phyloP scores from a whole-genome alignment of 2,329 filamentous ascomycete species.

The Dactylellina cionopaga region DNA sequence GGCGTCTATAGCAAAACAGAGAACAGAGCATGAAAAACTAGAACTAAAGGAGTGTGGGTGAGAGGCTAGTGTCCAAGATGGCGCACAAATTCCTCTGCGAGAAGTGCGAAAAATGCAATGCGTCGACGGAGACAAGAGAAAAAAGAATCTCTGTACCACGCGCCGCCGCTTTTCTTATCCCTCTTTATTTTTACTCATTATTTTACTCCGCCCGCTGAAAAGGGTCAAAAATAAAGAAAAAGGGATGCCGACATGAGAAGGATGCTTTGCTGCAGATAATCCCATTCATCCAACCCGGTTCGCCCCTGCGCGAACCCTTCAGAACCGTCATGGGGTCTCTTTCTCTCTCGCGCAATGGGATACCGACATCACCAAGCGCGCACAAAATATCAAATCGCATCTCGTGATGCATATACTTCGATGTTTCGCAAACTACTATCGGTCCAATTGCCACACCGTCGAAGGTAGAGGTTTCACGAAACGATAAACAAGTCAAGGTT shows the following conservation, averaged over 20 bases:
- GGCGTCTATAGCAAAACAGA: no score
- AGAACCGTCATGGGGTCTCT: conserved; percentile 43
- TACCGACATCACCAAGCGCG: conserved; percentile 15
- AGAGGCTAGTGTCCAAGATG: no score
- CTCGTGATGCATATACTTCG: conserved; percentile 38
- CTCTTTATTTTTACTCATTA: not conserved
- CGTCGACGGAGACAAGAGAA: conserved; percentile 23
- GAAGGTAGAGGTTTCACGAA: conserved; percentile 40
- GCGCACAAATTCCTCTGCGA: conserved; percentile 2
- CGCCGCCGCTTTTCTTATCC: conserved; percentile 4
- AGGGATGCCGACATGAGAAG: conserved; percentile 35
- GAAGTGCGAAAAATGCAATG: conserved; percentile 2
- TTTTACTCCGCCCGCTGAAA: conserved; percentile 19
- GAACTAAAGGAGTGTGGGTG: conserved; percentile 22
- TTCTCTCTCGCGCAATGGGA: not conserved
- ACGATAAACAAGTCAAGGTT: conserved; percentile 6
- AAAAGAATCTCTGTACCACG: conserved; percentile 20
- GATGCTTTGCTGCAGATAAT: conserved; percentile 30
- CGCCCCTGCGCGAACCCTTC: conserved; percentile 24
- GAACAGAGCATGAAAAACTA: not conserved
- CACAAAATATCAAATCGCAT: conserved; percentile 17
- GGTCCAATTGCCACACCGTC: conserved; percentile 20
- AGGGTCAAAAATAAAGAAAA: conserved; percentile 17
- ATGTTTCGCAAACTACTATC: not conserved
- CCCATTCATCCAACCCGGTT: conserved; percentile 40